Evolutionary conservation across 2,329 filamentous ascomycete species (phyloP).

Genomic region (Fusarium sp.): DNA sequence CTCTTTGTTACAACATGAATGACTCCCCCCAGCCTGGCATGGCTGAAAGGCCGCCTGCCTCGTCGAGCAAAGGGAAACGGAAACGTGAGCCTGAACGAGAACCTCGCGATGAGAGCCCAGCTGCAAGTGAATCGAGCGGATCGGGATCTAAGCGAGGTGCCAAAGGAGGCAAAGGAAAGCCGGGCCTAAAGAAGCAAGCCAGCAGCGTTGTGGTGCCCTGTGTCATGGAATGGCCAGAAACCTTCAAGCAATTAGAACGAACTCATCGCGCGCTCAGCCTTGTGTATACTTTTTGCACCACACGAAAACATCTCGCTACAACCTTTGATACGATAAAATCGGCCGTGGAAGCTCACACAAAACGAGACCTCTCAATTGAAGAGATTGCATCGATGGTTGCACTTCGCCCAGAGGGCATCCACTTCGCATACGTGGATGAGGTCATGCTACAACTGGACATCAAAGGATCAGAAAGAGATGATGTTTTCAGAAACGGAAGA

Average conservation of each 20-base stretch:
- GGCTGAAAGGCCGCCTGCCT: background rate
- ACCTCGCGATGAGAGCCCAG: slow-evolving; percentile 4
- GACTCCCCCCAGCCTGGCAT: background rate
- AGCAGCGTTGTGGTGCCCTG: slow-evolving; percentile 42
- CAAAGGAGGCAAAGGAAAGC: slow-evolving; percentile 18
- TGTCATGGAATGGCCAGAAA: slow-evolving; percentile 71
- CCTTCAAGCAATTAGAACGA: slow-evolving; percentile 75
- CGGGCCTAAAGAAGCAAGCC: slow-evolving; percentile 27
- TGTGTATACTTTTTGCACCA: slow-evolving; percentile 93
- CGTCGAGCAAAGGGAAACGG: slow-evolving; percentile 31
- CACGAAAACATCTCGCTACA: slow-evolving; percentile 88
- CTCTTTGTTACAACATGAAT: slow-evolving; percentile 10
- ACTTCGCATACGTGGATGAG: slow-evolving; percentile 87
- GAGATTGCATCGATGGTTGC: slow-evolving; percentile 85
- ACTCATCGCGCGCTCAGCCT: slow-evolving; percentile 87
- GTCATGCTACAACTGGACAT: slow-evolving; percentile 81
- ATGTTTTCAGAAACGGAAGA: slow-evolving; percentile 61
- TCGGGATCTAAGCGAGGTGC: slow-evolving; percentile 7
- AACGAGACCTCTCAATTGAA: slow-evolving; percentile 71
- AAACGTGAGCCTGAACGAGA: slow-evolving; percentile 31
- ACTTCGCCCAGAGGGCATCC: slow-evolving; percentile 78
- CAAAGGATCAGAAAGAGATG: slow-evolving; percentile 70
- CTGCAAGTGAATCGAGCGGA: slow-evolving; percentile 16
- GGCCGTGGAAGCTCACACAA: slow-evolving; percentile 83
- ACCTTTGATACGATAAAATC: slow-evolving; percentile 88